These are phyloP conservation scores for Bombardia bombarda DNA, from an alignment of 495 filamentous ascomycete species.

Conservation along the genomic window DNA sequence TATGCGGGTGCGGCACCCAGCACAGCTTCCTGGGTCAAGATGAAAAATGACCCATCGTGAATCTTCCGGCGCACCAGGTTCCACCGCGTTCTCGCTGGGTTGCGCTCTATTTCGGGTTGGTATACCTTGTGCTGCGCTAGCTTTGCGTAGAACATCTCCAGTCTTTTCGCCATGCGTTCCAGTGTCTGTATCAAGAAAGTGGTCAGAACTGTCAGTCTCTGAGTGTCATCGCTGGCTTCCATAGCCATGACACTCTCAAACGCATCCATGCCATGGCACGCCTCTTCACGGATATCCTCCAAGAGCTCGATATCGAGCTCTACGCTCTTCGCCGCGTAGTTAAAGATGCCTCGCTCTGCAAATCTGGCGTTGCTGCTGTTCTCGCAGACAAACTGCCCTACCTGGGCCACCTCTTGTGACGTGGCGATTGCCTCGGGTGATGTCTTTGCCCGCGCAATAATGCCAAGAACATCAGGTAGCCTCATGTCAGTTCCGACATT, in stretches of 20 bases:
- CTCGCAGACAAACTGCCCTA: conserved; percentile 40
- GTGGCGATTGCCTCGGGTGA: conserved; percentile 32
- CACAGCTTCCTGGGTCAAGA: conserved; percentile 30
- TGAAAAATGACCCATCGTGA: conserved; percentile 39
- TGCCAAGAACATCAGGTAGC: conserved; percentile 41
- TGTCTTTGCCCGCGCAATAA: conserved; percentile 38
- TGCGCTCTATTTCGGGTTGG: conserved; percentile 37
- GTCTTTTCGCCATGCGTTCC: conserved; percentile 38
- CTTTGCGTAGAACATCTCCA: conserved; percentile 39
- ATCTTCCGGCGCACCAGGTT: conserved; percentile 35
- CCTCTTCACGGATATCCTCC: conserved; percentile 42
- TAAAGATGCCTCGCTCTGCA: conserved; percentile 38
- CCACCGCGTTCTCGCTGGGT: conserved; percentile 41
- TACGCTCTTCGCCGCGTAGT: conserved; percentile 38
- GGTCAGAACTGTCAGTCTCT: conserved; percentile 31
- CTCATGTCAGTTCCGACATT: conserved; percentile 21
- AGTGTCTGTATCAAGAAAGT: conserved; percentile 41
- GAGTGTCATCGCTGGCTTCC: conserved; percentile 12
- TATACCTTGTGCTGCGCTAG: conserved; percentile 38
- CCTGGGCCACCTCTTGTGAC: conserved; percentile 36
- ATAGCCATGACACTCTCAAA: conserved; percentile 34
- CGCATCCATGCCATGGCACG: conserved; percentile 42
- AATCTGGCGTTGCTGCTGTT: conserved; percentile 30
- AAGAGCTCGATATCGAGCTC: conserved; percentile 40
- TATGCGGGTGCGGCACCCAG: conserved; percentile 25